phyloP scores from a whole-genome alignment of 495 filamentous ascomycete species.

The Lindgomyces ingoldianus region DNA sequence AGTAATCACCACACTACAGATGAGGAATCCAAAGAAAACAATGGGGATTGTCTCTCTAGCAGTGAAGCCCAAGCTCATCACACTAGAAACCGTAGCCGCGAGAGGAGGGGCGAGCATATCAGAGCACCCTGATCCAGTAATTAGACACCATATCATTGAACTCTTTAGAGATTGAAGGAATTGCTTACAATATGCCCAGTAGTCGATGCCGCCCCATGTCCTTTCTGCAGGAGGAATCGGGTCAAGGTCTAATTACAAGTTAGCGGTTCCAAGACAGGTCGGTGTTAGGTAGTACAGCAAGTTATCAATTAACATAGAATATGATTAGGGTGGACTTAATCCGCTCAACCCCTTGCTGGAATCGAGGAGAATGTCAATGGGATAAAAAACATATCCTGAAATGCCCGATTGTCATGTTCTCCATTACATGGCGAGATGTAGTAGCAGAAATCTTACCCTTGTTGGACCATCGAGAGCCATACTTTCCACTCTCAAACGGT shows the following conservation, averaged over 20 bases:
- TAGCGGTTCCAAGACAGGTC: too few species aligned
- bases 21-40: slow-evolving; percentile 51
- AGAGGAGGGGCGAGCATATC: slow-evolving; percentile 50
- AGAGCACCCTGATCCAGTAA: slow-evolving; percentile 47
- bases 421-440: neutral
- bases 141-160: too few species aligned
- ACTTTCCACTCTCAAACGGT: slow-evolving; percentile 47
- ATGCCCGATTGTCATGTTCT: neutral
- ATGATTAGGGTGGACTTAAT: neutral
- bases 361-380: too few species aligned
- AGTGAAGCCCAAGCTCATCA: slow-evolving; percentile 53
- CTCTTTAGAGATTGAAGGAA: neutral
- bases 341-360: too few species aligned
- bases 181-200: slow-evolving; percentile 44
- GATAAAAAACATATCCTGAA: too few species aligned
- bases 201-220: slow-evolving; percentile 50
- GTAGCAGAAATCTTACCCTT: slow-evolving; percentile 39
- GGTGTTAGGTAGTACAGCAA: too few species aligned
- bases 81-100: slow-evolving; percentile 46
- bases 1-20: slow-evolving; percentile 50
- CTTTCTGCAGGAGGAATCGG: slow-evolving; percentile 49
- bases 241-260: slow-evolving; percentile 54
- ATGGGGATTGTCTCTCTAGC: slow-evolving; percentile 53
- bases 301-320: too few species aligned
- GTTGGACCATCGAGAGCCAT: slow-evolving; percentile 51